Base-by-base conservation (phyloP, 2,329 filamentous ascomycete species). In the Fusarium hainanense region DNA sequence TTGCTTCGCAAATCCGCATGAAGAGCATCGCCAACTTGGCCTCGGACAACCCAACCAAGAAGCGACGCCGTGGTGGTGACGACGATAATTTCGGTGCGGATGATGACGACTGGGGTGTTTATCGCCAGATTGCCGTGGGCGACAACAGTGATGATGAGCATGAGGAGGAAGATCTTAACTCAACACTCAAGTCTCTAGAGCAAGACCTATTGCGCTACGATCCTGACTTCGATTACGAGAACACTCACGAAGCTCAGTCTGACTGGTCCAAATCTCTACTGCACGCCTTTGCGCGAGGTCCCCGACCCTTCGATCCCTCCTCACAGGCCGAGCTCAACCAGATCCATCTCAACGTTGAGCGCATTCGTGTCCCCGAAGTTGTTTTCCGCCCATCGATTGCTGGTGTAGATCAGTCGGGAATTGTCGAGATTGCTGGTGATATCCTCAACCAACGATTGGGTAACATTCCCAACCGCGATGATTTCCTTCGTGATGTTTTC, bases 51-150 rank as follows among this genome's bases (percentile, higher is more conserved):
- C 94, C 95, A 1, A 84, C 86, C 69, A 94, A 94, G 79, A 97
- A 97, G 80, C 89, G 95, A 59, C 86, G 93, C 16, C 90, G 94
- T 20, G 94, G 93, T 10, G 93, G 91, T 6, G 95, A 98, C 77
- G 96, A 99, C 75, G 96, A 99, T 77, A 94, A 93, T 64, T 99
- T 99, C 77, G 96, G 96, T 59, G 94, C 94, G 51, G 95, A 99
- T 79, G 96, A 99, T 76, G 94, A 97, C 60, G 96, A 99, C 79
- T 99, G 96, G 96, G 93, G 93, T 61, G 93, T 99, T 16, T 99
- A 99, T 80, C 91, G 96, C 55, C 93, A 93, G 42, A 97, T 98
- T 60, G 93, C 93, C 3, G 93, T 92, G 1, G 94, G 93, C 52
- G 91, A 92, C 10, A 86, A 86, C 72, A 93, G 92, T 76, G 93